These are phyloP conservation scores for Kandelia obovata DNA, from an alignment of 345 rosid genomes.

Conservation along the genomic window DNA sequence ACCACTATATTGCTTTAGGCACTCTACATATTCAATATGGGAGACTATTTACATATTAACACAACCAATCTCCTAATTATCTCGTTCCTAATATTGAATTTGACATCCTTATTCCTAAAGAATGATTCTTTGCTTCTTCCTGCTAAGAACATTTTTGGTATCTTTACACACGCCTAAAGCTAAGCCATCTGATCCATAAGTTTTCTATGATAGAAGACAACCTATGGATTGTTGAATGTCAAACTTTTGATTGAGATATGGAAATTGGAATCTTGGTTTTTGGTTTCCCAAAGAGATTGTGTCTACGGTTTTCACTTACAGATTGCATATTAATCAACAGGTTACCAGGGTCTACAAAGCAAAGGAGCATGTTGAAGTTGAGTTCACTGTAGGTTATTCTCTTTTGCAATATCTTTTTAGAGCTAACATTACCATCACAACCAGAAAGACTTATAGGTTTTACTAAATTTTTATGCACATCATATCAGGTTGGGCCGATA, in stretches of 20 bases:
- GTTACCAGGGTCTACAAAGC: conserved; percentile 80
- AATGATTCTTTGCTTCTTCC: too few species aligned
- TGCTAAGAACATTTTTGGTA: too few species aligned
- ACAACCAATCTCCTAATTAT: background rate
- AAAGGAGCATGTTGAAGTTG: conserved; percentile 85
- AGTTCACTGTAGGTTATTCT: conserved; percentile 71
- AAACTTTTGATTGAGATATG: background rate
- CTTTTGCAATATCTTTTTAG: conserved; percentile 1
- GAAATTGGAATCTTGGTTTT: background rate
- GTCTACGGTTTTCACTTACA: conserved; percentile 16
- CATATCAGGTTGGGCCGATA: conserved; percentile 79
- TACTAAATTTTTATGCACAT: conserved; percentile 18
- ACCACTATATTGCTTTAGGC: too few species aligned
- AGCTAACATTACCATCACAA: background rate
- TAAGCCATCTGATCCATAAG: too few species aligned
- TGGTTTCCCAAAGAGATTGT: background rate
- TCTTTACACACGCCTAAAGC: too few species aligned
- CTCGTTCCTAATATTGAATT: background rate
- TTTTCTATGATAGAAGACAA: too few species aligned
- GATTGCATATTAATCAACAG: conserved; percentile 33
- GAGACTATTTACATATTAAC: too few species aligned
- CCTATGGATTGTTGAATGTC: background rate
- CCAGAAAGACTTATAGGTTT: background rate
- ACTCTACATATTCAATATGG: too few species aligned
- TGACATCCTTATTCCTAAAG: background rate